Evolutionary conservation across 2,329 filamentous ascomycete species (phyloP), one percentile per base, ranked within the genome.

Genomic region (Sarocladium oryzae): DNA sequence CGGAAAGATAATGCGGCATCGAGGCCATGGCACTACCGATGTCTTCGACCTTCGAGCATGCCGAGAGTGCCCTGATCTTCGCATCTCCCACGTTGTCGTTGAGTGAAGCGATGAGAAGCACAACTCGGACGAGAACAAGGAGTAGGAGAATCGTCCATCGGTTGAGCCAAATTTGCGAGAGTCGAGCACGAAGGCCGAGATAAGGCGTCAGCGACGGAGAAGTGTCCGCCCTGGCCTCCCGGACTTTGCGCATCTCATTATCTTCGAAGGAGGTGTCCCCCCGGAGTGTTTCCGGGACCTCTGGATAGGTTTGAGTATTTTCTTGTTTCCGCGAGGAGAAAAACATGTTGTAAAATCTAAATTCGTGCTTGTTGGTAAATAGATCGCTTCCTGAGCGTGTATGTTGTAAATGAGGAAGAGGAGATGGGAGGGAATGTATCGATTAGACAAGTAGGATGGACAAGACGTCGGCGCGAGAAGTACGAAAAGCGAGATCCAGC

Each of bases 101-200:
- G 56, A 96, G 79, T 59, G 79, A 79, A 51, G 78, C 77, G 51
- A 92, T 80, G 33, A 91, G 82, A 54, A 97, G 75, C 50, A 99
- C 72, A 54, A 92, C 80, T 52, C 91, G 83, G 56, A 86, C 81
- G 50, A 99, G 83, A 52, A 97, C 85, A 51, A 99, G 82, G 53
- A 96, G 68, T 45, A 97, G 77, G 45, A 99, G 78, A 54, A 97
- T 77, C 35, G 93, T 97, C 93, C 93, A 99, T 69, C 88, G 82
- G 75, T 99, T 97, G 73, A 99, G 84, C 90, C 92, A 96, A 68
- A 95, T 79, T 75, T 99, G 93, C 50, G 93, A 97, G 61, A 97
- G 79, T 62, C 91, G 85, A 61, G 92, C 85, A 63, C 84, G 83
- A 63, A 96, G 82, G 61, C 91, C 90, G 56, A 99, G 86, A 68